These are phyloP conservation scores for Limnomonas spitsbergensis DNA, from an alignment of 139 green algal genomes.

Conservation along the genomic window DNA sequence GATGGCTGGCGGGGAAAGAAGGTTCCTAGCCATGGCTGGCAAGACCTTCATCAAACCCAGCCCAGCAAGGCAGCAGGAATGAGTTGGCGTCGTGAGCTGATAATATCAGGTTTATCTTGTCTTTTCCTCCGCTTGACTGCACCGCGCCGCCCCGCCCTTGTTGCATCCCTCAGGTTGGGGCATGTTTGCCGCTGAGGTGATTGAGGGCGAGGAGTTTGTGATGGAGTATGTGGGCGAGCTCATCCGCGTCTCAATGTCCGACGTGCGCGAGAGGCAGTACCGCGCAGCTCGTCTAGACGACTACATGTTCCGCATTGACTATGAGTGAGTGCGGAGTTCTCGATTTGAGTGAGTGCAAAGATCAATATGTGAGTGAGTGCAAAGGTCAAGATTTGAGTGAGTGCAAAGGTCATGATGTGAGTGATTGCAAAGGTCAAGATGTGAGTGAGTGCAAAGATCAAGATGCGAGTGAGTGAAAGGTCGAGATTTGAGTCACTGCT, in stretches of 20 bases:
- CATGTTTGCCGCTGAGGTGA: slow-evolving; percentile 67
- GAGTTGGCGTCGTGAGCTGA: too few relatives aligned
- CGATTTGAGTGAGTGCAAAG: background rate
- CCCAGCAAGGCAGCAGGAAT: too few relatives aligned
- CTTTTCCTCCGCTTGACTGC: background rate
- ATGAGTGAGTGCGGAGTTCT: slow-evolving; percentile 32
- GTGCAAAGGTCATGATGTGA: too few relatives aligned
- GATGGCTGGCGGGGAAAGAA: background rate
- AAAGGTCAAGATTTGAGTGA: too few relatives aligned
- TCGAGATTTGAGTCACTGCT: too few relatives aligned
- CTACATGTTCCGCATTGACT: slow-evolving; percentile 72
- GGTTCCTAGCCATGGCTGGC: too few relatives aligned
- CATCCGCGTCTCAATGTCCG: slow-evolving; percentile 50
- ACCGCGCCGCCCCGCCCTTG: background rate
- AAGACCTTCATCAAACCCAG: too few relatives aligned
- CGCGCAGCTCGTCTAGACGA: slow-evolving; percentile 33
- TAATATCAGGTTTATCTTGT: too few relatives aligned
- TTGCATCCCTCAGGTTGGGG: slow-evolving; percentile 51
- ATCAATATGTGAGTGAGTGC: too few relatives aligned
- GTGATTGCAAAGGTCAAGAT: too few relatives aligned
- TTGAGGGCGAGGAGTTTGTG: slow-evolving; percentile 68
- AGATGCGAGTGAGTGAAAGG: too few relatives aligned
- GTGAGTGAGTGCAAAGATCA: too few relatives aligned
- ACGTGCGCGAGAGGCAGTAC: slow-evolving; percentile 68
- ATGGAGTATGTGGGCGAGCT: slow-evolving; percentile 84